These are phyloP conservation scores for Eucalyptus cloeziana DNA, from an alignment of 345 rosid genomes.

Conservation along the genomic window DNA sequence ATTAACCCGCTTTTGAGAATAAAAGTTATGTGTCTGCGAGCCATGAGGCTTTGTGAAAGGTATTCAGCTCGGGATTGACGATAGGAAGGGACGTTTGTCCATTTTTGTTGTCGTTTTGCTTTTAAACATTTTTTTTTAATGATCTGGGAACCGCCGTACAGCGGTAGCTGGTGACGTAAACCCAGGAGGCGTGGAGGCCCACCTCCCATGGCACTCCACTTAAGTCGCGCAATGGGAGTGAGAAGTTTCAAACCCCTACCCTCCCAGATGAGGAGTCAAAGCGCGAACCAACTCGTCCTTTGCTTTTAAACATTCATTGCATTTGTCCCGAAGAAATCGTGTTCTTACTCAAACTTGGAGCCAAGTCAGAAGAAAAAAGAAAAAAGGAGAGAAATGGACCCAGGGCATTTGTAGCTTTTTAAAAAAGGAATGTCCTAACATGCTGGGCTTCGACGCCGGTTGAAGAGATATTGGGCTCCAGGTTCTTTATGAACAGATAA, in stretches of 20 bases:
- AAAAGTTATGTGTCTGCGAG: background rate
- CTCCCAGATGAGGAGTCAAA: accelerated
- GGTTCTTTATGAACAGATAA: background rate
- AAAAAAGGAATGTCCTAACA: background rate
- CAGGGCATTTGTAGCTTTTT: background rate
- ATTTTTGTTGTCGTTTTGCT: background rate
- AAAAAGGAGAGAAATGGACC: background rate
- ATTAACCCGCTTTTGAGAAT: background rate
- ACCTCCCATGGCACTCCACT: too few relatives aligned
- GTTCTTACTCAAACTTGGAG: background rate
- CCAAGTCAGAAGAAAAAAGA: background rate
- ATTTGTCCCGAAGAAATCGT: background rate
- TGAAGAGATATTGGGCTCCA: background rate
- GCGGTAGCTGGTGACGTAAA: too few relatives aligned
- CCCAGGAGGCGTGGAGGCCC: too few relatives aligned
- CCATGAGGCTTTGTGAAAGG: background rate
- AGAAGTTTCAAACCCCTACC: too few relatives aligned
- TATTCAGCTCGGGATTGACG: background rate
- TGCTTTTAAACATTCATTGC: background rate
- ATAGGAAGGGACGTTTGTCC: background rate
- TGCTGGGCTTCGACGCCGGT: background rate
- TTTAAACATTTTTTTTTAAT: background rate
- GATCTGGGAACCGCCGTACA: too few relatives aligned
- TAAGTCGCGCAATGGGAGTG: too few relatives aligned
- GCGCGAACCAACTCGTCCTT: background rate